These are phyloP conservation scores for Thalassiosira profunda DNA, from an alignment of 108 stramenopile species.

Conservation along the genomic window DNA sequence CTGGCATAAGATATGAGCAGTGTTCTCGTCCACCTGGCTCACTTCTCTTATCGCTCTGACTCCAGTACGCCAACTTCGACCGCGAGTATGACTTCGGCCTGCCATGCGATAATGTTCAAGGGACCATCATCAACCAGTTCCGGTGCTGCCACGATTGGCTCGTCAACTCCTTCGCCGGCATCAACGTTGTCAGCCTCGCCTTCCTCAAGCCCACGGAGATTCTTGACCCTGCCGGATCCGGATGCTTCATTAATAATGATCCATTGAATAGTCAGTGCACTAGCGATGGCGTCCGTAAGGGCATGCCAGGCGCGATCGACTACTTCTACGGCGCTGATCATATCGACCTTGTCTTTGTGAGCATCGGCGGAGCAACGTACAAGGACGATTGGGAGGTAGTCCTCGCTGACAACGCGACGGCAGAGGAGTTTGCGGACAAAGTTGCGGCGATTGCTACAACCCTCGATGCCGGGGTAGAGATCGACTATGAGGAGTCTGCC, in stretches of 20 bases:
- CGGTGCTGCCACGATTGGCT: conserved; percentile 1
- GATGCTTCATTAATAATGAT: background rate
- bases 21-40: no score
- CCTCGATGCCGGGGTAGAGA: background rate
- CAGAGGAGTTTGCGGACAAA: background rate
- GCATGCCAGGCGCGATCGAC: background rate
- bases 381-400: background rate
- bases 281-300: background rate
- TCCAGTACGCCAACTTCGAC: background rate
- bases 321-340: background rate
- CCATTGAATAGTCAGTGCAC: no score
- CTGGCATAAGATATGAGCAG: no score
- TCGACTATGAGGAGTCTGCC: background rate
- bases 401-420: background rate
- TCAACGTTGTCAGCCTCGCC: conserved; percentile 1
- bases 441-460: background rate
- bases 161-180: background rate
- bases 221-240: background rate
- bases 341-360: background rate
- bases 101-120: no score
- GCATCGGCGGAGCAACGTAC: background rate
- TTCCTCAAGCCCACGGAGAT: conserved; percentile 4
- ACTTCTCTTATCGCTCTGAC: no score
- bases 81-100: background rate
- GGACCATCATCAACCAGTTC: background rate